Evolutionary conservation across 768 basidiomycete species (phyloP), one percentile per base, ranked within the genome.

Genomic region (Tylopilus rubrobrunneus): DNA sequence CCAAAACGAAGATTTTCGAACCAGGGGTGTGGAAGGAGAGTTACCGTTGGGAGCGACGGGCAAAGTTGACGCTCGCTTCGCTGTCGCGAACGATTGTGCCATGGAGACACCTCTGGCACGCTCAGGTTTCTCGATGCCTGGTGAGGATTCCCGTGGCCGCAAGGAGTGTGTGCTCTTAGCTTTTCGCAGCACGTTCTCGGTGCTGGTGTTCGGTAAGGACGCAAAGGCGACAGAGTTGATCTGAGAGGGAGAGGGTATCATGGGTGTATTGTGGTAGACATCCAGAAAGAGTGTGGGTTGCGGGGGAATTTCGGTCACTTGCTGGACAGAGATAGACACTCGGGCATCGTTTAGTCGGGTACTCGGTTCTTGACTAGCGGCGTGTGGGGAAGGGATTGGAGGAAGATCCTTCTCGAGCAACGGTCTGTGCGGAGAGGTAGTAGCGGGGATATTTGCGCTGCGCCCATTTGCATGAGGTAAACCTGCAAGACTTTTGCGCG

Each of bases 1-100:
- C 86, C 86, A 89, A 61, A 88, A 87, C 7, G 87, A 89, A 10
- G 82, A 62, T 65, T 81, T 82, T 48, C 85, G 80, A 11, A 77
- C 69, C 31, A 85, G 57, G 5, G 74, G 61, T 39, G 76, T 79
- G 7, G 76, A 66, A 19, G 69, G 53, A 37, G 64, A 34, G 23
- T 55, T 34, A 27, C 48, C 56, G 28, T 59, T 39, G 57, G 67
- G 56, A 56, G 59, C 39, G 68, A 71, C 34, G 36, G 56, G 48
- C 11, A 48, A 67, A 43, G 76, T 74, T 48, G 75, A 74, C n/a
- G 70, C 74, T 25, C 72, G 75, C 60, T 83, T 83, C 11, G 64
- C 50, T 25, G 78, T 72, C 7, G 71, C 62, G 43, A 66, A 66
- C n/a, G 71, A 55, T 4, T 79, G 71, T 14, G 78, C 82, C 52